Conservation (phyloP, 768 basidiomycete species). For the Macrolepiota fuliginosa region DNA sequence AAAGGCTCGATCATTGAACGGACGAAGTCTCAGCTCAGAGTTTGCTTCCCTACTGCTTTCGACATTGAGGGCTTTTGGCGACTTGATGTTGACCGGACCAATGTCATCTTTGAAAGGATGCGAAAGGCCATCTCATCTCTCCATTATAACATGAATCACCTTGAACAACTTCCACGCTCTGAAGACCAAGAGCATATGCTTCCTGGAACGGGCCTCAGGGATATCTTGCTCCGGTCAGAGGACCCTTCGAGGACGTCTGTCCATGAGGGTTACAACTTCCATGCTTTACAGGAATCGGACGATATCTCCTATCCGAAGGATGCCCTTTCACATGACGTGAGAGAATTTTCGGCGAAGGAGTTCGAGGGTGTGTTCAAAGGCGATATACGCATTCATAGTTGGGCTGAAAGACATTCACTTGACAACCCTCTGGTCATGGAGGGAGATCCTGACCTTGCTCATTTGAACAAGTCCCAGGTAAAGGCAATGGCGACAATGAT, state of each 20-base stretch:
- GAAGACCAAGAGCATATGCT: slow-evolving; percentile 50
- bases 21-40: slow-evolving; percentile 49
- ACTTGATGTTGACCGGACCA: slow-evolving; percentile 69
- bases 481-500: slow-evolving; percentile 87
- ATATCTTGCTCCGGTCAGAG: slow-evolving; percentile 57
- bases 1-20: slow-evolving; percentile 54
- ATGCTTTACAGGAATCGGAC: slow-evolving; percentile 17
- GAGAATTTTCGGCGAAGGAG: slow-evolving; percentile 6
- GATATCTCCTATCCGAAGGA: slow-evolving; percentile 15
- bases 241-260: slow-evolving; percentile 13
- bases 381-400: slow-evolving; percentile 77
- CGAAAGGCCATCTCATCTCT: slow-evolving; percentile 59
- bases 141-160: slow-evolving; percentile 45
- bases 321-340: slow-evolving; percentile 10
- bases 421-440: slow-evolving; percentile 62
- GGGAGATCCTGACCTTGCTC: slow-evolving; percentile 69
- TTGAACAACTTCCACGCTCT: slow-evolving; percentile 30
- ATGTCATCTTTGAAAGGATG: slow-evolving; percentile 69
- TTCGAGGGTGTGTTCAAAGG: slow-evolving; percentile 56
- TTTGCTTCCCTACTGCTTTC: slow-evolving; percentile 53
- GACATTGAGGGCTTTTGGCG: slow-evolving; percentile 52
- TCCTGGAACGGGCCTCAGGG: slow-evolving; percentile 70
- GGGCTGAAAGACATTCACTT: slow-evolving; percentile 69
- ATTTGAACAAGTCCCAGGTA: slow-evolving; percentile 74
- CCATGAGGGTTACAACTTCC: not conserved